Evolutionary conservation across 2,329 filamentous ascomycete genomes (phyloP).

Genomic region (Fusarium pseudonygamai): DNA sequence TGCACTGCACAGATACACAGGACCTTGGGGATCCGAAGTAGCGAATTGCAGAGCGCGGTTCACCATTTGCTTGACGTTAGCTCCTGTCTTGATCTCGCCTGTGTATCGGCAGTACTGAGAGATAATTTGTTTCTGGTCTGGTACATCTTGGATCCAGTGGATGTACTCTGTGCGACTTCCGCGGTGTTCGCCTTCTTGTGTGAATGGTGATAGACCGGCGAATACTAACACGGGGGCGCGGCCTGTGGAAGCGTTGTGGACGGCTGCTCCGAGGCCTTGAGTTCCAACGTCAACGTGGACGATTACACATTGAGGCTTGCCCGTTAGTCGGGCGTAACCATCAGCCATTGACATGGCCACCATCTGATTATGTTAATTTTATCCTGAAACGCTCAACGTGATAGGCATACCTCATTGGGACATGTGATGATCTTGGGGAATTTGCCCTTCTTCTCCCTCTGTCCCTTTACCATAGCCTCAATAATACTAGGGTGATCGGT

Average conservation of each 20-base stretch:
- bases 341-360: conserved; percentile 87
- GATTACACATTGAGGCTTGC: conserved; percentile 79
- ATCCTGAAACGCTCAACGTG: fast-evolving
- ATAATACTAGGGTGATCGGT: conserved; percentile 80
- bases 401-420: conserved; percentile 73
- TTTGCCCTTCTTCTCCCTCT: conserved; percentile 69
- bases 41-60: conserved; percentile 87
- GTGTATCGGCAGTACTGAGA: conserved; percentile 87
- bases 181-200: conserved; percentile 78
- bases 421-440: conserved; percentile 82
- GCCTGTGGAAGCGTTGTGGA: conserved; percentile 82
- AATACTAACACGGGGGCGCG: conserved; percentile 81
- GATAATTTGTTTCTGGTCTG: conserved; percentile 82
- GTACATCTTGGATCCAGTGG: conserved; percentile 87
- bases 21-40: conserved; percentile 78
- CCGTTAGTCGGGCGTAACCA: conserved; percentile 77
- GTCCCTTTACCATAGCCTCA: conserved; percentile 81
- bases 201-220: conserved; percentile 80
- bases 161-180: conserved; percentile 86
- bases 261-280: conserved; percentile 78
- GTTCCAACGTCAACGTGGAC: conserved; percentile 86
- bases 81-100: conserved; percentile 83
- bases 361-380: conserved; percentile 63
- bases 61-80: conserved; percentile 90
- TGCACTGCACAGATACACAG: conserved; percentile 84